phyloP scores from a whole-genome alignment of 169 alveolate species.

The Plasmodium malariae region DNA sequence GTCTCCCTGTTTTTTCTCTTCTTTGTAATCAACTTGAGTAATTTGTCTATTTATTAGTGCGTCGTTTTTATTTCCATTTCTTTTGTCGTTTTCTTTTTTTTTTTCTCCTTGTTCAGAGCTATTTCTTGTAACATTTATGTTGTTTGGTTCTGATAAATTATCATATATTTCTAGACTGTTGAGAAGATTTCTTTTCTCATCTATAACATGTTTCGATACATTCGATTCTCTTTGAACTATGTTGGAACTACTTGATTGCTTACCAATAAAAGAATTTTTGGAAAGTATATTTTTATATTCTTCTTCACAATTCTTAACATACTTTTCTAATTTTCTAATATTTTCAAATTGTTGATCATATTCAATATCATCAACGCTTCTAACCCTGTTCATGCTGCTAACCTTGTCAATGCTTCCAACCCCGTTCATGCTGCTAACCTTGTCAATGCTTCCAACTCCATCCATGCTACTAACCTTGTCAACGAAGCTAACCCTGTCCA shows the following conservation, averaged over 20 bases:
- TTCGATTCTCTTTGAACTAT: background rate
- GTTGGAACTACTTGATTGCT: background rate
- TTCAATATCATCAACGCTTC: background rate
- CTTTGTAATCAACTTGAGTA: background rate
- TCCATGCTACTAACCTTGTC: no score
- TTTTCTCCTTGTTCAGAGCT: background rate
- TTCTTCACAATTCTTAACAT: constrained; percentile 30
- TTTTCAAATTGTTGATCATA: constrained; percentile 1
- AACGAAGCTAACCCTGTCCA: no score
- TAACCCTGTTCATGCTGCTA: background rate
- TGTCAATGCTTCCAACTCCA: no score
- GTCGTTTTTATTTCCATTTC: background rate
- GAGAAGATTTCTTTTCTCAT: background rate
- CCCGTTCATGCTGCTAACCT: no score
- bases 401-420: no score
- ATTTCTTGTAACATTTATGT: background rate
- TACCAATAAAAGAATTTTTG: background rate
- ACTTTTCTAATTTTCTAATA: constrained; percentile 1
- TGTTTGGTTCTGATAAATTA: background rate
- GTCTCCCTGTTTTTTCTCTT: background rate
- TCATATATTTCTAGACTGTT: background rate
- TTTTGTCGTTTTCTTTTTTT: background rate
- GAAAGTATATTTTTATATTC: constrained; percentile 33
- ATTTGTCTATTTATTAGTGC: background rate
- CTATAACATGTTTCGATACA: background rate